Base-by-base conservation (phyloP, 2,329 filamentous ascomycete species). In the Aurifilum marmelostoma region DNA sequence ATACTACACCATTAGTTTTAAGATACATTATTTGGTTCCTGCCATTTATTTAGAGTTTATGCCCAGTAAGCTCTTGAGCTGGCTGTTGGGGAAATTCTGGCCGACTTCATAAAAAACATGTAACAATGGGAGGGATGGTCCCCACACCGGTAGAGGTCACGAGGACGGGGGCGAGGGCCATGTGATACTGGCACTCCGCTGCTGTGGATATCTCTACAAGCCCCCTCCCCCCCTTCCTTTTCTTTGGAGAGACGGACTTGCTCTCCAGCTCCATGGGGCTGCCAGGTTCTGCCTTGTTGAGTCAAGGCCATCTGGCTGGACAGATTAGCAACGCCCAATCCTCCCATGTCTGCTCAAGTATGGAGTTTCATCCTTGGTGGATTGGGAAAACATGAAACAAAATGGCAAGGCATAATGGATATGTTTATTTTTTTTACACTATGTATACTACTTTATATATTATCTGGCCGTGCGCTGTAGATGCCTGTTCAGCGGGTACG, bases 111-210 rank as follows among this genome's bases (percentile, higher is more conserved):
- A 29, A 29, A 11, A 29, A 29, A 11, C 52, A 29, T 56, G 24
- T 47, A 47, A 18, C 5, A 39, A 47, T 47, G 24, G n/a, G 24
- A 56, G 64, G 64, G 37, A 24, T 16, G 50, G 37, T 66, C 54
- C 50, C 39, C 64, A 66, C 64, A 59, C 56, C 39, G 37, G 14
- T 60, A 34, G n/a, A 32, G 64, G 56, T 66, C 64, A 66, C 64
- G 64, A 47, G 64, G 64, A 52, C 64, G 29, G 43, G 16, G 12
- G 39, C 56, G 54, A 58, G 56, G 29, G 64, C 32, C 56, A 58
- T 66, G 52, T 52, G 41, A 39, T 39, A 27, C 56, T 52, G 29
- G 18, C 27, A 27, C 56, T 62, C 58, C 32, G 32, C 65, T 24
- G n/a, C 16, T 16, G 39, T 59, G 37, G 52, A 58, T 43, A 24